Evolutionary conservation across 73 alveolate species (phyloP).

Genomic region (Tetrahymena borealis): DNA sequence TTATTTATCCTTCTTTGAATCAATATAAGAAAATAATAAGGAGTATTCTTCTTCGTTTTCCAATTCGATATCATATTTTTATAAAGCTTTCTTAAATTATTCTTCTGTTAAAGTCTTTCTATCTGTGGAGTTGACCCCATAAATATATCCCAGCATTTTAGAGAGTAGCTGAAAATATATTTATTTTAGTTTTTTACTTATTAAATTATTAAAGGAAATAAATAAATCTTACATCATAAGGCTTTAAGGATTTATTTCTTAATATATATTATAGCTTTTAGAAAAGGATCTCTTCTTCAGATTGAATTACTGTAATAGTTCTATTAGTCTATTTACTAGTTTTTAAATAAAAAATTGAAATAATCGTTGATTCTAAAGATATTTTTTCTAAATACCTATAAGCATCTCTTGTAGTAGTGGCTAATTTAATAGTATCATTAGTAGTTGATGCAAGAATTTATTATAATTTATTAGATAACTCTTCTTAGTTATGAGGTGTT

Average conservation of each 20-base stretch:
- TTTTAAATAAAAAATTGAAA: neutral
- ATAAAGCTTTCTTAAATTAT: neutral
- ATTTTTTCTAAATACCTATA: too few relatives aligned
- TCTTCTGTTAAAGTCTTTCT: neutral
- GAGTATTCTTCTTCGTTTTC: neutral
- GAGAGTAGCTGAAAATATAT: neutral
- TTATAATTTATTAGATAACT: neutral
- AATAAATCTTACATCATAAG: neutral
- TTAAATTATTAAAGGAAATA: neutral
- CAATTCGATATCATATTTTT: neutral
- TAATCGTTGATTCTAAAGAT: neutral
- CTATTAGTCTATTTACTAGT: neutral
- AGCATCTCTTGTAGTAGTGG: neutral
- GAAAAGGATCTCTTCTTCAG: neutral
- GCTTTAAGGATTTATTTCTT: neutral
- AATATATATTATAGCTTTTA: neutral
- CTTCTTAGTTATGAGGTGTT: neutral
- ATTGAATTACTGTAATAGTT: neutral
- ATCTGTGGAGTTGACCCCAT: neutral
- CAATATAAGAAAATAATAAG: neutral
- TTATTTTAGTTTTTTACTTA: neutral
- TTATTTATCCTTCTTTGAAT: neutral
- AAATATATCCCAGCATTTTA: neutral
- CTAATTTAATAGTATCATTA: neutral
- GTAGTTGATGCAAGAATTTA: neutral